Evolutionary conservation across 192 early-diverging fungal genomes (phyloP), one percentile per base, ranked within the genome.

Genomic region (Phlyctochytrium planicorne): DNA sequence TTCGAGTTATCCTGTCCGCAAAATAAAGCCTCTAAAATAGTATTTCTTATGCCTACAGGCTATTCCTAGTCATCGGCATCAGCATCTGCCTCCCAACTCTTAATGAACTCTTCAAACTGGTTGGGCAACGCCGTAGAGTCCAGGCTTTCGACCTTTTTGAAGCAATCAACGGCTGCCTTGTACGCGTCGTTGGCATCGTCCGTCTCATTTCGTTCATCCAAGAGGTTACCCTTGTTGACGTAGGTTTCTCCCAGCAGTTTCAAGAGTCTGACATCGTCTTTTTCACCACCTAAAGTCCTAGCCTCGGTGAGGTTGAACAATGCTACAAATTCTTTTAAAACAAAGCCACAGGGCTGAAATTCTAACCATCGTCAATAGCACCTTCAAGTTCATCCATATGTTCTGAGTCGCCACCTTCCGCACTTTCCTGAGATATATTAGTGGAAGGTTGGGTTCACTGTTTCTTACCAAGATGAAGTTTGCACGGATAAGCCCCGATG

Each of bases 31-130:
- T n/a, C n/a, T n/a, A n/a, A n/a, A n/a, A n/a, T n/a, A n/a, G n/a
- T n/a, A n/a, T n/a, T n/a, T n/a, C n/a, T n/a, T n/a, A n/a, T n/a
- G n/a, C n/a, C n/a, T n/a, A n/a, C n/a, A n/a, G n/a, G n/a, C n/a
- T n/a, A n/a, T n/a, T n/a, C n/a, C n/a, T n/a, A n/a, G n/a, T n/a
- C n/a, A n/a, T n/a, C n/a, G n/a, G n/a, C n/a, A n/a, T n/a, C n/a
- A n/a, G n/a, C n/a, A n/a, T n/a, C 75, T 20, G 37, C 24, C 60
- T 77, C 65, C 75, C 75, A 77, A 20, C 69, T 61, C 23, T 53
- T 62, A 14, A 77, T 29, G 60, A 77, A 77, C 2, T 66, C 60
- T n/a, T 66, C 70, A 73, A 77, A 77, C 10, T 67, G 66, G 27
- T 73, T 67, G 2, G 75, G 75, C 33, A 77, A 66, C 23, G 70